phyloP scores from a whole-genome alignment of 495 filamentous ascomycete species.

The Aspergillus baeticus region DNA sequence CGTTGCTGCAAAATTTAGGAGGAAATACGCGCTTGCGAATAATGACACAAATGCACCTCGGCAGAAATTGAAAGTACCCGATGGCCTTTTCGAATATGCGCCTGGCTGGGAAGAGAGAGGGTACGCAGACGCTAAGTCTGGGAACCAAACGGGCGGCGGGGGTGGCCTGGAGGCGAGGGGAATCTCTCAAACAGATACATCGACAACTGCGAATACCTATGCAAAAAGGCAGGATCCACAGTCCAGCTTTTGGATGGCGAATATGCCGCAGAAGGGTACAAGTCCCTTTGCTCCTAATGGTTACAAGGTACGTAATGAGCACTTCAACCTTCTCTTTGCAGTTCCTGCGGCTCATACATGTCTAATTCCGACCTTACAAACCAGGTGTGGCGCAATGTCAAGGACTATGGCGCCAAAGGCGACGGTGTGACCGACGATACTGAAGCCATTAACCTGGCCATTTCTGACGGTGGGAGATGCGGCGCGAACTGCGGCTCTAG shows the following conservation, averaged over 20 bases:
- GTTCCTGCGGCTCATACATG: too few relatives aligned
- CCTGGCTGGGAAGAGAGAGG: too few relatives aligned
- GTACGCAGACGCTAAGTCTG: too few relatives aligned
- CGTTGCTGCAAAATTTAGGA: background rate
- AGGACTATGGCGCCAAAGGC: slow-evolving; percentile 38
- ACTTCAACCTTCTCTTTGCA: too few relatives aligned
- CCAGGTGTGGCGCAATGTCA: slow-evolving; percentile 38
- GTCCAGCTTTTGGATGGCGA: slow-evolving; percentile 15
- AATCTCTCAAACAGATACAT: background rate
- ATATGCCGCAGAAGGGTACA: slow-evolving; percentile 1
- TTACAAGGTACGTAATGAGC: slow-evolving; percentile 20
- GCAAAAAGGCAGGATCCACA: background rate
- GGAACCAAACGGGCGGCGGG: too few relatives aligned
- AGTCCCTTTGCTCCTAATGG: slow-evolving; percentile 16
- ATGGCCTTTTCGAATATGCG: too few relatives aligned
- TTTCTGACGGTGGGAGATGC: slow-evolving; percentile 47
- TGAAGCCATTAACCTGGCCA: slow-evolving; percentile 50
- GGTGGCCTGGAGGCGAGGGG: too few relatives aligned
- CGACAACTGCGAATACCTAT: background rate
- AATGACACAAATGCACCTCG: background rate
- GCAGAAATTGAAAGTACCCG: background rate
- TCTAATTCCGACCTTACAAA: too few relatives aligned
- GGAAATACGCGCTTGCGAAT: background rate
- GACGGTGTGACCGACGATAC: slow-evolving; percentile 55
- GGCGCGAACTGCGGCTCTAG: slow-evolving; percentile 49